Percentiles rank a stretch among this genome's conserved stretches.
phyloP scores from a whole-genome alignment of 2,329 filamentous ascomycete species.

The Amauroascus niger region DNA sequence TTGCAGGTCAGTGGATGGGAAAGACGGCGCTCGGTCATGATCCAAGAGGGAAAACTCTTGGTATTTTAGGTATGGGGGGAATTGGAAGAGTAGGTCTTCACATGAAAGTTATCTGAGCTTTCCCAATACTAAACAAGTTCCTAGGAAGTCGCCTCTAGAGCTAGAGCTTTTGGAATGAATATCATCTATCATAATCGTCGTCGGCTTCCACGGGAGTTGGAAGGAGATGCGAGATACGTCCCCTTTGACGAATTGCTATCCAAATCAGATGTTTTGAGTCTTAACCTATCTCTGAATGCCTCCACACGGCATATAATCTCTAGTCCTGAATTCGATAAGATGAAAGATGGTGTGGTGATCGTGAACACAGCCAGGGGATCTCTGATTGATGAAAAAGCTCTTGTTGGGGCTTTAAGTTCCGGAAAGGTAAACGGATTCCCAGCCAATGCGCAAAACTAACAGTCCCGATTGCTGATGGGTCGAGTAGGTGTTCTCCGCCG shows the following conservation, averaged over 20 bases:
- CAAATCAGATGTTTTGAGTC: conserved; percentile 38
- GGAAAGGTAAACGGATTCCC: conserved; percentile 29
- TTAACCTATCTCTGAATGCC: conserved; percentile 39
- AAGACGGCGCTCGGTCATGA: conserved; percentile 37
- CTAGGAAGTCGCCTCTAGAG: conserved; percentile 39
- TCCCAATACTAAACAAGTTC: not conserved
- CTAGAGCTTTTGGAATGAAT: conserved; percentile 39
- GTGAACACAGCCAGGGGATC: conserved; percentile 30
- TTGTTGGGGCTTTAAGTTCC: conserved; percentile 37
- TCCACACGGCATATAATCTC: conserved; percentile 41
- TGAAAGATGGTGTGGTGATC: conserved; percentile 30
- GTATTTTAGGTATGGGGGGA: conserved; percentile 42
- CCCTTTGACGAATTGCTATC: conserved; percentile 40
- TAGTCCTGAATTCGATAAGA: conserved; percentile 34
- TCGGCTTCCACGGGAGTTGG: conserved; percentile 33
- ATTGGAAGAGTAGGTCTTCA: conserved; percentile 35
- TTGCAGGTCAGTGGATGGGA: conserved; percentile 35
- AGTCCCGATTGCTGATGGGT: not conserved
- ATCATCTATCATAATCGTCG: conserved; percentile 41
- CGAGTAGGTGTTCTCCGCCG: conserved; percentile 33
- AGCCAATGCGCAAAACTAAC: too few species aligned
- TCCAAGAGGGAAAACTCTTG: conserved; percentile 38
- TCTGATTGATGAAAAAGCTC: conserved; percentile 37
- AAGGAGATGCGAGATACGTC: conserved; percentile 37
- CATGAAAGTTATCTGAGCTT: not conserved